A percentile compares a stretch with the other conserved stretches of the same genome.
phyloP scores from a whole-genome alignment of 495 filamentous ascomycete species.

The Rostrohypoxylon terebratum region DNA sequence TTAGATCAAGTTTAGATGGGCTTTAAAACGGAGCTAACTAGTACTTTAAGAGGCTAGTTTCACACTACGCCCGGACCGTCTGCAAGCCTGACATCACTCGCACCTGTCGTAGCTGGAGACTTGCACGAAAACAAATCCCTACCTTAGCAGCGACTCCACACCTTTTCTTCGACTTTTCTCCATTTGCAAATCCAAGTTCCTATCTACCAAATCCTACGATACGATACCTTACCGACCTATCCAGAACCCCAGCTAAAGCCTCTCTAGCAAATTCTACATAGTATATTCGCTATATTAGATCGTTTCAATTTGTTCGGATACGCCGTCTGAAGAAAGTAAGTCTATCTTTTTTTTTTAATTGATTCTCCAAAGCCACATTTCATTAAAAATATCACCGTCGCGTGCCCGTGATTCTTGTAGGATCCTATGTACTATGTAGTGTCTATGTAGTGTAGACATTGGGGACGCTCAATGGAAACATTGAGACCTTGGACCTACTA shows the following conservation, averaged over 20 bases:
- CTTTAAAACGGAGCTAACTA: slow-evolving; percentile 25
- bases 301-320: not conserved
- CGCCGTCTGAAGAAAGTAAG: slow-evolving; percentile 15
- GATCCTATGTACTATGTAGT: slow-evolving; percentile 7
- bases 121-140: slow-evolving; percentile 37
- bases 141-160: slow-evolving; percentile 35
- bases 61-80: slow-evolving; percentile 31
- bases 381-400: slow-evolving; percentile 13
- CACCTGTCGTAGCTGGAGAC: slow-evolving; percentile 9
- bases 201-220: slow-evolving; percentile 38
- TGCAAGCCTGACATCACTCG: slow-evolving; percentile 43
- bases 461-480: too few species aligned
- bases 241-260: slow-evolving; percentile 21
- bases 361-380: not conserved
- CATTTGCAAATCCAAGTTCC: slow-evolving; percentile 38
- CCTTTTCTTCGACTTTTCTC: slow-evolving; percentile 33
- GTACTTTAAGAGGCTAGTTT: slow-evolving; percentile 14
- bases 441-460: too few species aligned
- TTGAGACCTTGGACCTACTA: not conserved
- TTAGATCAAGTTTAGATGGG: too few species aligned
- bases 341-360: slow-evolving; percentile 24
- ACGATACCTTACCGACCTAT: slow-evolving; percentile 29
- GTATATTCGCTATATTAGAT: not conserved
- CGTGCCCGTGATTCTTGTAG: slow-evolving; percentile 31
- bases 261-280: slow-evolving; percentile 14